These are phyloP conservation scores for Mortierella sp. DNA, from an alignment of 371 early-diverging fungal genomes.

Conservation along the genomic window DNA sequence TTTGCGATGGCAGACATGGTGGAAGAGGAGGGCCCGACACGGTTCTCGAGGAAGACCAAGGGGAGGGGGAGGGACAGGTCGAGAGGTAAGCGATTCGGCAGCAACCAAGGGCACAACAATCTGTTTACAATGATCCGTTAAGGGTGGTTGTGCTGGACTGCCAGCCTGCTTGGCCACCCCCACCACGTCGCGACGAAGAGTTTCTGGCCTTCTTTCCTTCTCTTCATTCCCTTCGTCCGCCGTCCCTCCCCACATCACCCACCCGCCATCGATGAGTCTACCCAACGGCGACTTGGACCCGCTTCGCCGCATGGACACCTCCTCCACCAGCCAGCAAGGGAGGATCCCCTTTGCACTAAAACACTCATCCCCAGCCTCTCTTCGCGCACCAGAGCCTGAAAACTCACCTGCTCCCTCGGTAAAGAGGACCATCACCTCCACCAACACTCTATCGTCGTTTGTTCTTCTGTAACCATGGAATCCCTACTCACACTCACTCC, in stretches of 20 bases:
- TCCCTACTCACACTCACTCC: too few species aligned
- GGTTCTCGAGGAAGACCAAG: too few species aligned
- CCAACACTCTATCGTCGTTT: background rate
- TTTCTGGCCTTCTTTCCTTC: background rate
- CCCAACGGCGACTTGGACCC: conserved; percentile 27
- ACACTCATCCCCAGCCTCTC: background rate
- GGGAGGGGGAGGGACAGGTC: too few species aligned
- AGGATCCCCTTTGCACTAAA: conserved; percentile 38
- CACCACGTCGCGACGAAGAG: background rate
- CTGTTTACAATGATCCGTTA: conserved; percentile 22
- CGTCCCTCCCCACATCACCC: background rate
- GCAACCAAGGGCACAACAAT: too few species aligned
- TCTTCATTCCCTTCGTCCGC: background rate
- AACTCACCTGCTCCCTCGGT: conserved; percentile 13
- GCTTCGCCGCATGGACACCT: conserved; percentile 39
- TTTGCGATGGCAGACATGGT: conserved; percentile 52
- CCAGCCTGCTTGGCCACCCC: too few species aligned
- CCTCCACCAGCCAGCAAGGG: conserved; percentile 13
- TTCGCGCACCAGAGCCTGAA: conserved; percentile 5
- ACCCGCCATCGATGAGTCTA: conserved; percentile 21
- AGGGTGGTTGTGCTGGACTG: too few species aligned
- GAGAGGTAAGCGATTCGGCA: too few species aligned
- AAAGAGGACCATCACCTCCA: too few species aligned
- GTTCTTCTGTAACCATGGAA: too few species aligned
- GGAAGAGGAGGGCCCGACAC: too few species aligned